Conservation (phyloP, 169 alveolate genomes). For the Toxoplasma gondii region DNA sequence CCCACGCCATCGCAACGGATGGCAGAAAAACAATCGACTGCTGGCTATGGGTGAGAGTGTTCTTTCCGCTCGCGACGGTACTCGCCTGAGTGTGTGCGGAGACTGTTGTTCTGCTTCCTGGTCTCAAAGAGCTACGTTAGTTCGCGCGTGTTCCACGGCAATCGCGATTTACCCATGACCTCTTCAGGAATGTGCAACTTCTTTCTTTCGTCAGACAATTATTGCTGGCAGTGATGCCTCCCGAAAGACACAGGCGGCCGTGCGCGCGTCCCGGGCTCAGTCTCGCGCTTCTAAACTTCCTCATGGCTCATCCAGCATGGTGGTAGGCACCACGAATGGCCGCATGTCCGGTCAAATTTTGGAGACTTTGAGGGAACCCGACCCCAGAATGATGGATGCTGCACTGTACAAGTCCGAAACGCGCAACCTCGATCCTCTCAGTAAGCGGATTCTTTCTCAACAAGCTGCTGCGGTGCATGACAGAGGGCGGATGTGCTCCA, state of each 20-base stretch:
- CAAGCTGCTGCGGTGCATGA: neutral
- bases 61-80: too few species aligned
- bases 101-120: too few species aligned
- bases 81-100: too few species aligned
- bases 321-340: neutral
- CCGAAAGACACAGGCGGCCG: neutral
- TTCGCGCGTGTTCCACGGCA: too few species aligned
- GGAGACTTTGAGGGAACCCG: conserved; percentile 26
- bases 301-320: neutral
- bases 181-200: too few species aligned
- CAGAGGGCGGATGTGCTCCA: neutral
- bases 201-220: neutral
- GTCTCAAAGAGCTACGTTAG: too few species aligned
- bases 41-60: too few species aligned
- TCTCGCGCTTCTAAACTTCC: conserved; percentile 19
- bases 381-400: conserved; percentile 18
- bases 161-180: too few species aligned
- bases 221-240: neutral
- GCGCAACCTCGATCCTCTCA: conserved; percentile 28
- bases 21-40: too few species aligned
- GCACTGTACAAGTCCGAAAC: conserved; percentile 21
- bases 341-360: neutral
- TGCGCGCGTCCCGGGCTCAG: conserved; percentile 43
- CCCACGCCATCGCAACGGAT: too few species aligned
- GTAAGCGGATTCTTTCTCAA: neutral